Evolutionary conservation across 768 basidiomycete genomes (phyloP).

Genomic region (Boletus edulis): DNA sequence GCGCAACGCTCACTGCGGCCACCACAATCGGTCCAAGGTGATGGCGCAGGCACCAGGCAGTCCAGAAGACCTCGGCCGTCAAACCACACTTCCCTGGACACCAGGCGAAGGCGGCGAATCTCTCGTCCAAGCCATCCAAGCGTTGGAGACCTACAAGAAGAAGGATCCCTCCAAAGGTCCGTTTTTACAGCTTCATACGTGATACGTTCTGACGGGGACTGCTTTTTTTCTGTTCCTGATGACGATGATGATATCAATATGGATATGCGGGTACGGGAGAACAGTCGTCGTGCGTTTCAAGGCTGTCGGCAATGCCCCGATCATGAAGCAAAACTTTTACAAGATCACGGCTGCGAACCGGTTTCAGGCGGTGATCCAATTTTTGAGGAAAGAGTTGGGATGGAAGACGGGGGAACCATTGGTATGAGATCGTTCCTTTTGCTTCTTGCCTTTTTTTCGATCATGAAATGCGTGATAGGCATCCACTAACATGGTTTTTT

Average conservation of each 20-base stretch:
- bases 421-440: constrained; percentile 43
- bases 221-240: neutral
- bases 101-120: constrained; percentile 32
- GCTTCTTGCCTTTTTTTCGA: neutral
- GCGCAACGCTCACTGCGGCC: neutral
- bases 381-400: constrained; percentile 83
- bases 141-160: constrained; percentile 84
- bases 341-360: constrained; percentile 93
- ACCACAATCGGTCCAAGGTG: constrained; percentile 6
- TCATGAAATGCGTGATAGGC: neutral
- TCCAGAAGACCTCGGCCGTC: constrained; percentile 34
- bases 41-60: constrained; percentile 33
- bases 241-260: neutral
- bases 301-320: constrained; percentile 95
- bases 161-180: constrained; percentile 79
- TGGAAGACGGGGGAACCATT: constrained; percentile 86
- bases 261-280: too few species aligned
- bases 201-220: neutral
- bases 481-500: neutral
- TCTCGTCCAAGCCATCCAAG: constrained; percentile 54
- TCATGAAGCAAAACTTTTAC: constrained; percentile 99
- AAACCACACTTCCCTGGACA: constrained; percentile 30
- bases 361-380: constrained; percentile 94
- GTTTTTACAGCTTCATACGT: neutral
- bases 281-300: constrained; percentile 96